phyloP scores from a whole-genome alignment of 2,329 filamentous ascomycete species.

The Aspergillus fijiensis region DNA sequence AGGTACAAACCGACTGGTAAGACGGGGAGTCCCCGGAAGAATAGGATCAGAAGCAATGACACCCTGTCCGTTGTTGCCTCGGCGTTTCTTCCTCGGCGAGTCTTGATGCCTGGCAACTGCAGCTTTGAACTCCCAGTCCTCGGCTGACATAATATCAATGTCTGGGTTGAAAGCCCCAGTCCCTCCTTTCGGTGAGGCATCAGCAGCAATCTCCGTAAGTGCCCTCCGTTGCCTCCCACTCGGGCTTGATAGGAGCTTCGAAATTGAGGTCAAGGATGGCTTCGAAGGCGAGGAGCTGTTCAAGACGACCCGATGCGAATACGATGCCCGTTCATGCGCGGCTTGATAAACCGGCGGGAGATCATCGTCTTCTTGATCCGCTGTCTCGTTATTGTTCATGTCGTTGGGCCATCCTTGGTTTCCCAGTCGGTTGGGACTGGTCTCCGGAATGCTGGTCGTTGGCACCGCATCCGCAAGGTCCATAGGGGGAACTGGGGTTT shows the following conservation, averaged over 20 bases:
- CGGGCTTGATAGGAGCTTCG: conserved; percentile 40
- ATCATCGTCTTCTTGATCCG: conserved; percentile 39
- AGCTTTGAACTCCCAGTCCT: conserved; percentile 42
- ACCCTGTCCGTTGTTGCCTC: conserved; percentile 33
- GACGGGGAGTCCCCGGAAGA: conserved; percentile 28
- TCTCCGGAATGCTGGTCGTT: conserved; percentile 40
- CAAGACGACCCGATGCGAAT: conserved; percentile 21
- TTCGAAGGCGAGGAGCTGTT: conserved; percentile 30
- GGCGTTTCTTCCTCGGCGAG: conserved; percentile 39
- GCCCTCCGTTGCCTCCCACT: conserved; percentile 38
- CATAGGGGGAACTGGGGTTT: conserved; percentile 38
- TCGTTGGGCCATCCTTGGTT: conserved; percentile 24
- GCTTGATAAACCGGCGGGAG: conserved; percentile 33
- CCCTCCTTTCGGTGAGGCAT: conserved; percentile 41
- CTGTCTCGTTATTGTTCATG: conserved; percentile 24
- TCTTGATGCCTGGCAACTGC: conserved; percentile 34
- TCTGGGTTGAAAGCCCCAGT: conserved; percentile 34
- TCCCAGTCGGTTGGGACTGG: conserved; percentile 33
- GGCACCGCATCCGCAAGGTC: conserved; percentile 28
- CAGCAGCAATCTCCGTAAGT: conserved; percentile 45
- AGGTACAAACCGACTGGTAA: conserved; percentile 19
- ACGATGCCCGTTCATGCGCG: conserved; percentile 19
- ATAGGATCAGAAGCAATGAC: conserved; percentile 32
- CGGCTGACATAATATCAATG: conserved; percentile 39
- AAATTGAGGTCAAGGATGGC: conserved; percentile 13